phyloP scores from a whole-genome alignment of 176 grass and related monocot genomes.

The Avena atlantica region DNA sequence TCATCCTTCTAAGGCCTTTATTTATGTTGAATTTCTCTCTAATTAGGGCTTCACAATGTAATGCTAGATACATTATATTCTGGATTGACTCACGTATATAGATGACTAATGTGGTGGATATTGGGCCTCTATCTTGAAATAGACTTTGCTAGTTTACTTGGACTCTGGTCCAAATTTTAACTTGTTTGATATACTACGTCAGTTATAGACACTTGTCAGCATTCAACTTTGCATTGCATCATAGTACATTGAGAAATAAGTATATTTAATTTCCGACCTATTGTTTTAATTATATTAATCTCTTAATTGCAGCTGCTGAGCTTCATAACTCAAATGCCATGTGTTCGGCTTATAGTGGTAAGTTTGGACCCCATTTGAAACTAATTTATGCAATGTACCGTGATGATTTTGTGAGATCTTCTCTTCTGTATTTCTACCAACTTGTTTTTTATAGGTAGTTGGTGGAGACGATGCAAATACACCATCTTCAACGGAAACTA shows the following conservation, averaged over 20 bases:
- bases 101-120: neutral
- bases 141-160: neutral
- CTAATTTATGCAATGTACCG: neutral
- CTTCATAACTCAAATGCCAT: conserved; percentile 79
- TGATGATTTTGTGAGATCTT: conserved; percentile 25
- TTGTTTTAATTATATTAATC: conserved; percentile 31
- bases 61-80: conserved; percentile 1
- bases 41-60: neutral
- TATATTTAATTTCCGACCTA: neutral
- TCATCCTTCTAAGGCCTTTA: conserved; percentile 13
- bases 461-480: conserved; percentile 68
- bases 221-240: conserved; percentile 18
- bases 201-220: neutral
- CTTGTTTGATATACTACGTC: neutral
- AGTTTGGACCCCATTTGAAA: conserved; percentile 20
- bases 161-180: neutral
- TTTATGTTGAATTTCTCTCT: neutral
- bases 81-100: neutral
- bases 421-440: conserved; percentile 27
- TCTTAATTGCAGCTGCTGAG: conserved; percentile 76
- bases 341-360: conserved; percentile 90
- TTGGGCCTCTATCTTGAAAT: conserved; percentile 17
- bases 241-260: conserved; percentile 22
- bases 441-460: conserved; percentile 67
- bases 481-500: conserved; percentile 51